These are phyloP conservation scores for Ajuga reptans DNA, from an alignment of 305 asterid genomes.

Conservation along the genomic window DNA sequence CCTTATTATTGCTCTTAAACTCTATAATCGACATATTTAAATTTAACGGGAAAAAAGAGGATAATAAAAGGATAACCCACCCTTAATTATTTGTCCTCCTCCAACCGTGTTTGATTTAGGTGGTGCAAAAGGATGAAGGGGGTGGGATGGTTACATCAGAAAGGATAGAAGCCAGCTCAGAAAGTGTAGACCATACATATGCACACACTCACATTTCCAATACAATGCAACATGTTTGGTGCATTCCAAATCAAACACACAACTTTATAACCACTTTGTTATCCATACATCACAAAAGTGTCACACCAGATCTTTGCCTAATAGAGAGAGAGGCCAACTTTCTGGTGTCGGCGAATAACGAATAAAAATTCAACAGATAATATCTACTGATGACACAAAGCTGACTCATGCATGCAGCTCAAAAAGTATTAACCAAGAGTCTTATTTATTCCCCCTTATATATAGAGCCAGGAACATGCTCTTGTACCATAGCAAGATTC, in stretches of 20 bases:
- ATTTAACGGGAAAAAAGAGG: too few species aligned
- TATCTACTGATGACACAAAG: conserved; percentile 29
- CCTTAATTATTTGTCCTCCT: too few species aligned
- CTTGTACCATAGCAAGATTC: too few species aligned
- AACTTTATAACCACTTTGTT: background rate
- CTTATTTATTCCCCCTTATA: conserved; percentile 18
- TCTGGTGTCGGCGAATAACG: background rate
- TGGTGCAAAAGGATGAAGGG: background rate
- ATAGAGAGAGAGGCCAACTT: conserved; percentile 15
- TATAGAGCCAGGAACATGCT: too few species aligned
- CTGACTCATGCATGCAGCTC: conserved; percentile 32
- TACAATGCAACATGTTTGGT: conserved; percentile 13
- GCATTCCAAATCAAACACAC: background rate
- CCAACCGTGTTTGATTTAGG: background rate
- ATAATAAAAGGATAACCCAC: too few species aligned
- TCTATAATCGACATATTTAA: too few species aligned
- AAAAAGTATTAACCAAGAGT: background rate
- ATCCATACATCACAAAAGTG: conserved; percentile 1
- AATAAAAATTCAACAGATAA: background rate
- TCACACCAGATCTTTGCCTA: background rate
- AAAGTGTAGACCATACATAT: conserved; percentile 7
- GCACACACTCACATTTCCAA: conserved; percentile 10
- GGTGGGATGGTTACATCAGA: conserved; percentile 22
- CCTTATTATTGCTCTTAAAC: too few species aligned
- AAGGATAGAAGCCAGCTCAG: conserved; percentile 21